A percentile compares a stretch with the other conserved stretches of the same genome.
phyloP scores from a whole-genome alignment of 2,329 filamentous ascomycete species.

The Thelonectria discophora region DNA sequence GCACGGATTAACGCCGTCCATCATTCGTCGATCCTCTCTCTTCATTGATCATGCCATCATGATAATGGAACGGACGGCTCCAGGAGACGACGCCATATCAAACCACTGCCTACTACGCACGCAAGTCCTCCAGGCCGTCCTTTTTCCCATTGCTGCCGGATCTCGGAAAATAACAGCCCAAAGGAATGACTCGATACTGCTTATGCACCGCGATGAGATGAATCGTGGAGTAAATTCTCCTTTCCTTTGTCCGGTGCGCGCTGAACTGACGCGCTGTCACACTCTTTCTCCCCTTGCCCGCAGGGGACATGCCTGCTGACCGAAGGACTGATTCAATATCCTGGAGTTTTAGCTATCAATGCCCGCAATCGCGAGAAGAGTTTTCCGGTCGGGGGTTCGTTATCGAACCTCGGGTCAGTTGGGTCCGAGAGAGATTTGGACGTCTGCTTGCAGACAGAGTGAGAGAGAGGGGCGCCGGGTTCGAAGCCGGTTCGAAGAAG shows the following conservation, averaged over 20 bases:
- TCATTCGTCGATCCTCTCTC: constrained; percentile 2
- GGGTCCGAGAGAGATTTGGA: constrained; percentile 5
- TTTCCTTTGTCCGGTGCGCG: background rate
- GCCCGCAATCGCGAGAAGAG: no score
- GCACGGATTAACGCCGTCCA: background rate
- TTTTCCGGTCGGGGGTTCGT: background rate
- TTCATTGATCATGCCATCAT: background rate
- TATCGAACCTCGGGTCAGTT: constrained; percentile 8
- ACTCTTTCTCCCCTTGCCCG: background rate
- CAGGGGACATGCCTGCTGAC: constrained; percentile 24
- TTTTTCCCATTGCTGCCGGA: background rate
- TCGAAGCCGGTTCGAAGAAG: constrained; percentile 1
- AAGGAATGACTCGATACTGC: constrained; percentile 1
- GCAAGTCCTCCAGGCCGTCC: background rate
- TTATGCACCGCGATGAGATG: constrained; percentile 6
- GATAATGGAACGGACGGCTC: background rate
- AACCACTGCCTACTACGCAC: no score
- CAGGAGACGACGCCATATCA: no score
- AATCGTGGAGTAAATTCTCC: constrained; percentile 20
- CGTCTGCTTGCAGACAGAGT: background rate
- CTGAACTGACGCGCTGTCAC: background rate
- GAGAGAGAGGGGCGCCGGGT: constrained; percentile 1
- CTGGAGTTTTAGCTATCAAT: background rate
- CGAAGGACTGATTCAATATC: background rate
- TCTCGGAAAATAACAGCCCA: constrained; percentile 4